Conservation (phyloP, 345 rosid genomes). For the Syzygium jambos region DNA sequence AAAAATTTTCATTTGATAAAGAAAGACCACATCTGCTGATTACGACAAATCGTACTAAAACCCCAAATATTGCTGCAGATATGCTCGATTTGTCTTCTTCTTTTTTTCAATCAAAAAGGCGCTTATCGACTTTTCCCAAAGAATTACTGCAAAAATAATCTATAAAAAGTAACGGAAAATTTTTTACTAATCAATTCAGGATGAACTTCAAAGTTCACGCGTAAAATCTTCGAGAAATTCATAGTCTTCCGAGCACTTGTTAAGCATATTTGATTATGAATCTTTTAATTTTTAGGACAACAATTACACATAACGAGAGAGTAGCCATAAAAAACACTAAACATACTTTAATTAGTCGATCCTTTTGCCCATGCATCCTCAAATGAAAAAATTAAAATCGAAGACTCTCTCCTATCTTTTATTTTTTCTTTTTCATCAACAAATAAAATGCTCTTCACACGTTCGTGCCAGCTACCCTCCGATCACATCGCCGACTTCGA, state of each 20-base stretch:
- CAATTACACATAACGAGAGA: neutral
- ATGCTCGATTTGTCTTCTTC: neutral
- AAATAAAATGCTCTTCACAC: neutral
- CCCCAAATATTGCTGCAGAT: neutral
- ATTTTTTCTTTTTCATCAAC: neutral
- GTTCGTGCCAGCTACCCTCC: neutral
- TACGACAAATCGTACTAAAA: neutral
- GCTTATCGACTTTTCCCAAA: neutral
- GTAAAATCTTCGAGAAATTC: neutral
- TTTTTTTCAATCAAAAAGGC: neutral
- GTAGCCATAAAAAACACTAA: neutral
- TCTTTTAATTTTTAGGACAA: neutral
- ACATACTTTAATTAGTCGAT: neutral
- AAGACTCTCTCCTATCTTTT: neutral
- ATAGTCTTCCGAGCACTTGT: fast-evolving
- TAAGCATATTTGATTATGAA: neutral
- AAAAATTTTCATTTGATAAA: neutral
- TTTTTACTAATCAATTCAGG: neutral
- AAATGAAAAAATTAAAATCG: neutral
- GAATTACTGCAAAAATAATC: neutral
- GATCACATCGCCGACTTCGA: neutral
- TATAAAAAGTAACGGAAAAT: neutral
- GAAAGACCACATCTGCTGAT: neutral
- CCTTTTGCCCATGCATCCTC: neutral
- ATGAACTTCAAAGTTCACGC: neutral